Evolutionary conservation across 1,284 basidiomycete genomes (phyloP).

Genomic region (Meira miltonrushii): DNA sequence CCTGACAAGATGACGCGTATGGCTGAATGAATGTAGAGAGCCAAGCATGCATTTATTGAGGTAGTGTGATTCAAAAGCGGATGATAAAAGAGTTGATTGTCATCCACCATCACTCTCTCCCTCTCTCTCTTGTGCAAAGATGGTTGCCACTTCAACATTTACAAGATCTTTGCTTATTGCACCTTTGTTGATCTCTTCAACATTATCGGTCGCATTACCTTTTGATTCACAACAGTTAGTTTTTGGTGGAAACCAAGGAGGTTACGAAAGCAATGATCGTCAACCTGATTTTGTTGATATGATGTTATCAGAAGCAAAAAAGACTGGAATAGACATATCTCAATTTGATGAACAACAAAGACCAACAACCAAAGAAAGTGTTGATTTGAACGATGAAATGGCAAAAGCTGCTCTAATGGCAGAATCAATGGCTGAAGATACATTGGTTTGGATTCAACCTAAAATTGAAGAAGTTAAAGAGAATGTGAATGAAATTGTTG

Average conservation of each 20-base stretch:
- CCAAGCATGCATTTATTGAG: too few species aligned
- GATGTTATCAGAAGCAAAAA: constrained; percentile 2
- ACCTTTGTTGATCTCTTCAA: not conserved
- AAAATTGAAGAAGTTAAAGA: too few species aligned
- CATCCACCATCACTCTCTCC: constrained; percentile 1
- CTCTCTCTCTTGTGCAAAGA: not conserved
- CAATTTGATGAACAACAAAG: not conserved
- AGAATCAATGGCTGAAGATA: not conserved
- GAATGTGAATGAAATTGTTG: too few species aligned
- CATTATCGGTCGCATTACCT: not conserved
- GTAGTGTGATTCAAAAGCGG: too few species aligned
- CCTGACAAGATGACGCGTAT: too few species aligned
- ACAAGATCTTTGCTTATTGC: not conserved
- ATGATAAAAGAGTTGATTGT: too few species aligned
- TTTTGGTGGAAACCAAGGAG: not conserved
- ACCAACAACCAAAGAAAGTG: not conserved
- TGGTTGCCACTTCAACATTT: not conserved
- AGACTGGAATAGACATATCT: not conserved
- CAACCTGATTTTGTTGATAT: constrained; percentile 1
- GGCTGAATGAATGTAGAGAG: too few species aligned
- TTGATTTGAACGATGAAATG: constrained; percentile 3
- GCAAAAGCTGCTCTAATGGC: constrained; percentile 6
- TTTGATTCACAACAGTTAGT: constrained; percentile 6
- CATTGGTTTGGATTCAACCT: constrained; percentile 1
- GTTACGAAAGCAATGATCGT: not conserved